These are phyloP conservation scores for Macrophomina pseudophaseolina DNA, from an alignment of 2,329 filamentous ascomycete species.

Conservation along the genomic window DNA sequence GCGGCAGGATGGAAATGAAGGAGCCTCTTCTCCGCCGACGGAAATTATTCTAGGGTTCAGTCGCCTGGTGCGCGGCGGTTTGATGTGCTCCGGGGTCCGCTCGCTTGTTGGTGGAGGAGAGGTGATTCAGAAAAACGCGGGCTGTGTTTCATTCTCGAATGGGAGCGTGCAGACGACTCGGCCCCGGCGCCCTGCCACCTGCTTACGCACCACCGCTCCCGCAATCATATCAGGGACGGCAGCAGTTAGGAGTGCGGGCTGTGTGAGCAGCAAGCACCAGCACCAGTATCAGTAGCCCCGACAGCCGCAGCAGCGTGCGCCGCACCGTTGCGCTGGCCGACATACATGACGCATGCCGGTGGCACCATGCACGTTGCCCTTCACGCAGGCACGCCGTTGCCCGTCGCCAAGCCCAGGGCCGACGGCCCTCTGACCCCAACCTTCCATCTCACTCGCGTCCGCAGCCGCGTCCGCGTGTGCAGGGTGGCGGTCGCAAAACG, in stretches of 20 bases:
- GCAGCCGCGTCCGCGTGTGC: conserved; percentile 21
- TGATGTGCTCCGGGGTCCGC: conserved; percentile 26
- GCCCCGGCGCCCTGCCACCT: not conserved
- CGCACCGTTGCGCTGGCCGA: conserved; percentile 19
- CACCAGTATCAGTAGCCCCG: not conserved
- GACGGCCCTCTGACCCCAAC: conserved; percentile 11
- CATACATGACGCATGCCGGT: conserved; percentile 9
- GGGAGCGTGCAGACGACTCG: conserved; percentile 19
- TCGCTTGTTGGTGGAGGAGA: conserved; percentile 23
- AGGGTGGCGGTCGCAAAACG: conserved; percentile 24
- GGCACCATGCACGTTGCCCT: not conserved
- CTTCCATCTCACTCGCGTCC: conserved; percentile 11
- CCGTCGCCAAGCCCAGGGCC: conserved; percentile 19
- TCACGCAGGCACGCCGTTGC: not conserved
- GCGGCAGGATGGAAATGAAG: conserved; percentile 27
- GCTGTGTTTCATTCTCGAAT: conserved; percentile 26
- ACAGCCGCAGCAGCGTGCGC: not conserved
- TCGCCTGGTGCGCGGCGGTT: conserved; percentile 24
- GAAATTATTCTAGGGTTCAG: conserved; percentile 27
- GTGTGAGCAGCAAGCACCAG: not conserved
- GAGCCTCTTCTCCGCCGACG: conserved; percentile 28
- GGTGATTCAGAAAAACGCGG: conserved; percentile 23
- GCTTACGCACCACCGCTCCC: conserved; percentile 22
- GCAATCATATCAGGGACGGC: conserved; percentile 6
- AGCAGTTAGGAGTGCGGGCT: not conserved